These are phyloP conservation scores for Cucurbita argyrosperma DNA, from an alignment of 306 rosid genomes.

Conservation along the genomic window DNA sequence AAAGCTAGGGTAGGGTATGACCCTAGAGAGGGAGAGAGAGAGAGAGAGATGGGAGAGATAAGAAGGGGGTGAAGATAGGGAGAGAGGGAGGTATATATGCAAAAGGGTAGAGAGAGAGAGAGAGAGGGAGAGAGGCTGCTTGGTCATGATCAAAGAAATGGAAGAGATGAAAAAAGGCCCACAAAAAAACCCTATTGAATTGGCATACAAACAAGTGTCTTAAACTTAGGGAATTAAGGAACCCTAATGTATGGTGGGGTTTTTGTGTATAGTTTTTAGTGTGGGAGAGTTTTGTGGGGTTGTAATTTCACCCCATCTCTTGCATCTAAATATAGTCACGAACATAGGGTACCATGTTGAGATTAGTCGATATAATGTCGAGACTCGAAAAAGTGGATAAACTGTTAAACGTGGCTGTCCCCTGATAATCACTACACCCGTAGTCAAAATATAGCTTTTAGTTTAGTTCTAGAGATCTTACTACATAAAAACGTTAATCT, in stretches of 20 bases:
- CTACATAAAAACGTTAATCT: not conserved
- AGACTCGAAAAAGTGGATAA: not conserved
- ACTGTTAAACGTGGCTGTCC: not conserved
- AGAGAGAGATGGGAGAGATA: not conserved
- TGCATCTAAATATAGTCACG: conserved; percentile 6
- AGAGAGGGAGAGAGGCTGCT: not conserved
- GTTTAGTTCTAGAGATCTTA: too few relatives aligned
- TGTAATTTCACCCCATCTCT: not conserved
- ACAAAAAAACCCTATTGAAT: not conserved
- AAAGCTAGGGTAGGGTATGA: not conserved
- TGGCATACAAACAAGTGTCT: not conserved
- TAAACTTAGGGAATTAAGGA: conserved; percentile 3
- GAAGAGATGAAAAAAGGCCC: not conserved
- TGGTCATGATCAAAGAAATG: conserved; percentile 6
- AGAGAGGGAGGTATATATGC: conserved; percentile 2
- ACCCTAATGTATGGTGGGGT: conserved; percentile 11
- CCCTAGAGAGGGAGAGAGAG: not conserved
- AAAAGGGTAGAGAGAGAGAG: not conserved
- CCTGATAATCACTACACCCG: not conserved
- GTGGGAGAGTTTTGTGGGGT: not conserved
- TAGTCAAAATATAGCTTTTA: not conserved
- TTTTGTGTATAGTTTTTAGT: not conserved
- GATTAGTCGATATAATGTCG: not conserved
- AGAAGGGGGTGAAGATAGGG: conserved; percentile 5
- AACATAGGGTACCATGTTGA: too few relatives aligned